Evolutionary conservation across 176 grass and related monocot genomes (phyloP), one percentile per base, ranked within the genome.

Genomic region (Guadua angustifolia): DNA sequence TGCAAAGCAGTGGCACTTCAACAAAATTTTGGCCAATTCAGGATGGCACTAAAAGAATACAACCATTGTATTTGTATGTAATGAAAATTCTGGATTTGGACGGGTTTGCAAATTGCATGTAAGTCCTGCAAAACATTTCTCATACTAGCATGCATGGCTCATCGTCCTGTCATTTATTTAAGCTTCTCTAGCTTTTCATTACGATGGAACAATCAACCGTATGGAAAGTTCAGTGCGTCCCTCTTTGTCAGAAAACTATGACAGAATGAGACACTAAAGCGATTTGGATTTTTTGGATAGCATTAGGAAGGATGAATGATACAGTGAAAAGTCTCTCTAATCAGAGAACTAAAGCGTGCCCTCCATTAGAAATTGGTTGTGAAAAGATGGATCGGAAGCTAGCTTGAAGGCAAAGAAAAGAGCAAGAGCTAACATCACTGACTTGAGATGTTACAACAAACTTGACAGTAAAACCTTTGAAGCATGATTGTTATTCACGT

Each of bases 401-500:
- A 75, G 49, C 71, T 82, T 82, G 1, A 81, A 50, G 63, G 39
- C 24, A 36, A 81, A 47, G 79, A 66, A 35, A n/a, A 74, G 26
- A 24, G 63, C 18, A 6, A n/a, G n/a, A n/a, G n/a, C n/a, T n/a
- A 55, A 66, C 68, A 45, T 47, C 84, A 74, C 35, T n/a, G n/a
- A n/a, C n/a, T 25, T 19, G 46, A 9, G 40, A 69, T 39, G 64
- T 59, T 26, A 62, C 71, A 69, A 69, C 42, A 2, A 75, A 77
- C 61, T 3, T 29, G 24, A 14, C 13, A 10, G n/a, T 64, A 24
- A 79, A 51, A 64, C 68, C 62, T 71, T 44, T 75, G 55, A 63
- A 42, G 45, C 19, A 74, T 73, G 0, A 38, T 17, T 32, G 38
- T 55, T 71, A n/a, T 68, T 43, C 1, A 2, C 6, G 3, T 2